A percentile compares a stretch with the other conserved stretches of the same genome.
phyloP scores from a whole-genome alignment of 208 protist species.

The Trypanosoma brucei region DNA sequence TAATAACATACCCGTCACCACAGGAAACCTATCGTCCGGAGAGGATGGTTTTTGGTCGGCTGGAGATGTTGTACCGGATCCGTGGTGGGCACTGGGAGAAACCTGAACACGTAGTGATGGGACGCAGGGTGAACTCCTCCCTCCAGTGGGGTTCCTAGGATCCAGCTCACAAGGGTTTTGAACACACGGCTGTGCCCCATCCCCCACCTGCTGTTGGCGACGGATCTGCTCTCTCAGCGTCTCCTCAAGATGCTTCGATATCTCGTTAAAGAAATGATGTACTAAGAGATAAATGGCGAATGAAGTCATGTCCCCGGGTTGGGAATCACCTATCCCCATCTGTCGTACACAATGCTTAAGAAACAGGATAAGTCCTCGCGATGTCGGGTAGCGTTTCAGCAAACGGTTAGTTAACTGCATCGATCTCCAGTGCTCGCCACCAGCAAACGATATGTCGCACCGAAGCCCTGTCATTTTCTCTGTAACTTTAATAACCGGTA shows the following conservation, averaged over 20 bases:
- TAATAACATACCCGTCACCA: conserved; percentile 14
- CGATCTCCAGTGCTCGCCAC: conserved; percentile 81
- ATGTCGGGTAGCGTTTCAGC: conserved; percentile 51
- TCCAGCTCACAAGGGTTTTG: not conserved
- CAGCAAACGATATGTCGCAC: conserved; percentile 81
- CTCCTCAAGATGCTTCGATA: conserved; percentile 27
- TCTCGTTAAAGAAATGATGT: conserved; percentile 77
- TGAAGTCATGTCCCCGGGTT: conserved; percentile 72
- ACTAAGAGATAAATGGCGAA: conserved; percentile 87
- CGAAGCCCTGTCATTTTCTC: conserved; percentile 56
- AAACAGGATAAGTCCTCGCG: conserved; percentile 70
- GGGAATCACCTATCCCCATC: conserved; percentile 58
- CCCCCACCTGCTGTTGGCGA: conserved; percentile 1
- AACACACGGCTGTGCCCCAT: not conserved
- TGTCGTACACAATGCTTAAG: conserved; percentile 76
- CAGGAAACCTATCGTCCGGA: conserved; percentile 14
- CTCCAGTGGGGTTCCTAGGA: not conserved
- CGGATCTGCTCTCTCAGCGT: conserved; percentile 32
- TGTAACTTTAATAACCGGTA: conserved; percentile 81
- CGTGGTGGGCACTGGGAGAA: not conserved
- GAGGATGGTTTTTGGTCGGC: not conserved
- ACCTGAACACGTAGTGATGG: not conserved
- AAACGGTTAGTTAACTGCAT: conserved; percentile 74
- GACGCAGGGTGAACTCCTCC: not conserved
- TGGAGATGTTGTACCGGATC: conserved; percentile 1